phyloP scores from a whole-genome alignment of 345 rosid genomes.

The Citrus mangshanensis region DNA sequence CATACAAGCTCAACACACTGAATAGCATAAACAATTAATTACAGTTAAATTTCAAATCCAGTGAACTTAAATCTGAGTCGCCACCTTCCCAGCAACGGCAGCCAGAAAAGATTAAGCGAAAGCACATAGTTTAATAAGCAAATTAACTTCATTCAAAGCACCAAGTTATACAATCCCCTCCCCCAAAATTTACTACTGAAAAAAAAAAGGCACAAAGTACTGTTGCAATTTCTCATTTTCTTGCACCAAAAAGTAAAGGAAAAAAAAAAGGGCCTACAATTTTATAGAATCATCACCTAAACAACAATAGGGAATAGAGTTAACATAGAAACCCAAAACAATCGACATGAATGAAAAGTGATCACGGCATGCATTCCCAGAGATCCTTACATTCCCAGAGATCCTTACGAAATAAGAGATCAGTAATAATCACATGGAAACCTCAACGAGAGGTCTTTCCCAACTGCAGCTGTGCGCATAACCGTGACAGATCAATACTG shows the following conservation, averaged over 20 bases:
- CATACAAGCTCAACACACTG: too few species aligned
- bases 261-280: neutral
- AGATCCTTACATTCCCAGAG: neutral
- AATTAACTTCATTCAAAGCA: neutral
- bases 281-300: neutral
- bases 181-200: too few species aligned
- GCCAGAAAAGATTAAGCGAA: neutral
- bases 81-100: neutral
- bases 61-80: neutral
- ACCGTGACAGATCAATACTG: constrained; percentile 3
- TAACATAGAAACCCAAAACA: neutral
- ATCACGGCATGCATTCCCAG: neutral
- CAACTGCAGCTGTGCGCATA: neutral
- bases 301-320: neutral
- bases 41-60: neutral
- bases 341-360: neutral
- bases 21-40: too few species aligned
- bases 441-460: constrained; percentile 5
- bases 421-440: neutral
- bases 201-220: neutral
- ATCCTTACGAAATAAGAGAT: neutral
- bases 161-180: neutral
- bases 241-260: neutral
- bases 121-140: neutral
- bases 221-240: neutral